phyloP scores from a whole-genome alignment of 2,329 filamentous ascomycete genomes.

The Macrophomina tecta region DNA sequence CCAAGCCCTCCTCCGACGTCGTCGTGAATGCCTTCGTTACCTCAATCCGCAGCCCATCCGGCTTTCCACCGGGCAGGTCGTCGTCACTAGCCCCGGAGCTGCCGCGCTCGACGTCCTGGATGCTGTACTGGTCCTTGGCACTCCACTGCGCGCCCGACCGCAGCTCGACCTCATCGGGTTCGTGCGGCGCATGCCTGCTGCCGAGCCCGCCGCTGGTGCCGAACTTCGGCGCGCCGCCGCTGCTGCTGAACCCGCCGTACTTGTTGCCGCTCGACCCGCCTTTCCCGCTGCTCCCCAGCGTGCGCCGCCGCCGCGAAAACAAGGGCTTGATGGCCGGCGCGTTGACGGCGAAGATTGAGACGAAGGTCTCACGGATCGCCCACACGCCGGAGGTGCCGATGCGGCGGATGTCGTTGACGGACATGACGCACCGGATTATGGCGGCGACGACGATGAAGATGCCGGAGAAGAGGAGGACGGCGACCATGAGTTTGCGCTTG shows the following conservation, averaged over 20 bases:
- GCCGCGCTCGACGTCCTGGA: neutral
- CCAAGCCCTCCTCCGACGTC: neutral
- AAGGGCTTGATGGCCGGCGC: constrained; percentile 50
- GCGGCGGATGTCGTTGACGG: constrained; percentile 44
- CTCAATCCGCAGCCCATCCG: neutral
- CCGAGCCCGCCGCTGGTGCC: neutral
- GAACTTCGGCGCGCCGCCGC: neutral
- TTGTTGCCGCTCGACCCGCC: neutral
- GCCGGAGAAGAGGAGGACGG: constrained; percentile 50
- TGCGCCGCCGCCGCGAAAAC: constrained; percentile 34
- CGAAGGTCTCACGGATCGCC: constrained; percentile 55
- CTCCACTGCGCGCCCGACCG: constrained; percentile 3
- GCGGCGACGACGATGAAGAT: constrained; percentile 54
- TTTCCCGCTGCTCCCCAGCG: neutral
- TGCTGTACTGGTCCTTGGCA: neutral
- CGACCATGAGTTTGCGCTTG: constrained; percentile 48
- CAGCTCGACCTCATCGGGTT: constrained; percentile 2
- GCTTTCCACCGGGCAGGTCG: neutral
- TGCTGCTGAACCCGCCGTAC: neutral
- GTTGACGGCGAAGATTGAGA: constrained; percentile 52
- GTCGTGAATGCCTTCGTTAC: neutral
- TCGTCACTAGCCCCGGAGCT: neutral
- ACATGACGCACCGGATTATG: constrained; percentile 49
- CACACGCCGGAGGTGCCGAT: constrained; percentile 49
- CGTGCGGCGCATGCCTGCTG: neutral